Evolutionary conservation across 768 basidiomycete genomes (phyloP).

Genomic region (Hypholoma fasciculare): DNA sequence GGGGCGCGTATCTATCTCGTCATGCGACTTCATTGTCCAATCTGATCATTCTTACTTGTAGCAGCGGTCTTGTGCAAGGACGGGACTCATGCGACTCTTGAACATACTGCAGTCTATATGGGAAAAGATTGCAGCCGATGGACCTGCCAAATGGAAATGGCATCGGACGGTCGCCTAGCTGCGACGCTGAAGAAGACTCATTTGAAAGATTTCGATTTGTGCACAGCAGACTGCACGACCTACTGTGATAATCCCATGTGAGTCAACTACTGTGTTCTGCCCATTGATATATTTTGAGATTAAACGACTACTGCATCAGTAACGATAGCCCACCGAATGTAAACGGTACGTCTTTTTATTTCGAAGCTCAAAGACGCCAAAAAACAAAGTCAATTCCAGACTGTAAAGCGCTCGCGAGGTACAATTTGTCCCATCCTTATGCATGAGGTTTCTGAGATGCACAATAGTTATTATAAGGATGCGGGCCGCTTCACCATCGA

Average conservation of each 20-base stretch:
- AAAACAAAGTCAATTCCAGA: neutral
- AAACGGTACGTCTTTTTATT: neutral
- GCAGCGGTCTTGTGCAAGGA: conserved; percentile 2
- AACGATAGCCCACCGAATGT: neutral
- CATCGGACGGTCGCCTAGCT: neutral
- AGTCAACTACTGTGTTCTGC: neutral
- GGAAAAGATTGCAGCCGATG: conserved; percentile 8
- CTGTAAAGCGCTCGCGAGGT: conserved; percentile 8
- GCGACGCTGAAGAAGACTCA: neutral
- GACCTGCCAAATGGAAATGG: neutral
- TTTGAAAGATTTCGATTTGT: conserved; percentile 10
- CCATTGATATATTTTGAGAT: neutral
- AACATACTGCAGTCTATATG: conserved; percentile 6
- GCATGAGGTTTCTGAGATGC: neutral
- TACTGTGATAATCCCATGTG: conserved; percentile 14
- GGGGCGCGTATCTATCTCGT: neutral
- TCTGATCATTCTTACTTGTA: no score
- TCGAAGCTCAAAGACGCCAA: neutral
- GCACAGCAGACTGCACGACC: conserved; percentile 7
- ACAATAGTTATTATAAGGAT: conserved; percentile 6
- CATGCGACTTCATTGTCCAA: neutral
- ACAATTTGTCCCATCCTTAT: neutral
- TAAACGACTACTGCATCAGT: neutral
- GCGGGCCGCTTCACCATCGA: conserved; percentile 12
- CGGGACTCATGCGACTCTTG: neutral